Evolutionary conservation across 805 yeast species (phyloP).

Genomic region (Scheffersomyces amazonensis): DNA sequence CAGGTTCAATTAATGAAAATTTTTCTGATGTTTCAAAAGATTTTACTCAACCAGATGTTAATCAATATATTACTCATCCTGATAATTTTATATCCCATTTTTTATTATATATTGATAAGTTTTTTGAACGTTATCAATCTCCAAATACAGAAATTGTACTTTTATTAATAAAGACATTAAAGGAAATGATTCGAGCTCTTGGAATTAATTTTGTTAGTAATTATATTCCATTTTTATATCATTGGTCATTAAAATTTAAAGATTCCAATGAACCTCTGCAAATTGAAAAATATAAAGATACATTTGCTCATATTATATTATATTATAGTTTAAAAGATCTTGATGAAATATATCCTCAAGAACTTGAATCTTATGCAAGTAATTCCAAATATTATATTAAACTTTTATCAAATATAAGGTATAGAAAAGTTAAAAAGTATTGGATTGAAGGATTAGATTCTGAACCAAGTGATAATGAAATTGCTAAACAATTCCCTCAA

Average conservation of each 20-base stretch:
- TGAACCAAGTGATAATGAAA: conserved; percentile 3
- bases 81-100: conserved; percentile 42
- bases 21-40: conserved; percentile 7
- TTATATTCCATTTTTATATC: conserved; percentile 43
- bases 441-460: conserved; percentile 27
- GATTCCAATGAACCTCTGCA: conserved; percentile 1
- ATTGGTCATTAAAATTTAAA: conserved; percentile 34
- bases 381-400: conserved; percentile 16
- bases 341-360: conserved; percentile 25
- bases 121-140: conserved; percentile 20
- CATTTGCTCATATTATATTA: conserved; percentile 30
- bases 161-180: conserved; percentile 17
- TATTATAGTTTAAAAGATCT: conserved; percentile 20
- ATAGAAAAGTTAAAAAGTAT: conserved; percentile 18
- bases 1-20: conserved; percentile 10
- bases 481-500: neutral
- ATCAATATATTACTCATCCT: conserved; percentile 37
- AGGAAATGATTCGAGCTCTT: conserved; percentile 24
- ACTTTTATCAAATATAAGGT: conserved; percentile 21
- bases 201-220: conserved; percentile 49
- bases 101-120: conserved; percentile 33
- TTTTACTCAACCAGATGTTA: conserved; percentile 36
- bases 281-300: conserved; percentile 19
- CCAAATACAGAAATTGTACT: conserved; percentile 20
- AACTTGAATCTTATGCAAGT: conserved; percentile 17